A percentile compares a stretch with the other conserved stretches of the same genome.
Evolutionary conservation across 495 filamentous ascomycete genomes (phyloP).

Genomic region (Trichocladium antarcticum): DNA sequence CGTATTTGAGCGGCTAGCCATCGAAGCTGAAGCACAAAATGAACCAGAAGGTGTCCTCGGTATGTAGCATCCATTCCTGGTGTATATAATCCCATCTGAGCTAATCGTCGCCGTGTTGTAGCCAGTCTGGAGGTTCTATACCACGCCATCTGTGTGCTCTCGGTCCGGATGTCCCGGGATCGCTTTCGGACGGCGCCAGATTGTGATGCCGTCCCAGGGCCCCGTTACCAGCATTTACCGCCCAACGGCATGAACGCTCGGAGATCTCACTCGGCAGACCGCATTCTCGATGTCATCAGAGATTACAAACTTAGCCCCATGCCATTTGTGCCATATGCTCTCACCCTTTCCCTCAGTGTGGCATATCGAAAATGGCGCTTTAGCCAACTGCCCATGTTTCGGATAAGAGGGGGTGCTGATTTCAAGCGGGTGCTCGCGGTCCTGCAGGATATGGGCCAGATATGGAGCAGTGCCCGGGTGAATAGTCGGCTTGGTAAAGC

Average conservation of each 20-base stretch:
- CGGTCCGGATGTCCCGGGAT: conserved; percentile 30
- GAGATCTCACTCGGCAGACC: conserved; percentile 52
- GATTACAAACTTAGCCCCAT: conserved; percentile 44
- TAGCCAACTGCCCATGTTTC: conserved; percentile 52
- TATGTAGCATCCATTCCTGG: conserved; percentile 20
- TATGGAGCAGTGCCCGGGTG: conserved; percentile 53
- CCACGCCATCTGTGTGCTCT: conserved; percentile 56
- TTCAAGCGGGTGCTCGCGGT: conserved; percentile 48
- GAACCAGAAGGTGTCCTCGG: conserved; percentile 37
- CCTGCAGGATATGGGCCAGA: conserved; percentile 43
- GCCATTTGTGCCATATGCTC: conserved; percentile 57
- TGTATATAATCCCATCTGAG: not conserved
- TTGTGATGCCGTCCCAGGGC: conserved; percentile 16
- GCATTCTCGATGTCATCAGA: conserved; percentile 50
- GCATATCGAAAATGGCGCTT: conserved; percentile 61
- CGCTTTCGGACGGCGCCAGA: conserved; percentile 19
- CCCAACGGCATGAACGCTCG: conserved; percentile 47
- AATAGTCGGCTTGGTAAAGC: conserved; percentile 47
- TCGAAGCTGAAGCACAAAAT: conserved; percentile 32
- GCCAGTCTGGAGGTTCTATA: conserved; percentile 59
- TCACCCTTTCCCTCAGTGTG: conserved; percentile 56
- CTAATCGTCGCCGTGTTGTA: conserved; percentile 16
- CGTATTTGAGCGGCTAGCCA: conserved; percentile 55
- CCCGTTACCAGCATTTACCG: conserved; percentile 35
- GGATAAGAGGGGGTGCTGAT: conserved; percentile 47